A percentile compares a stretch with the other conserved stretches of the same genome.
phyloP scores from a whole-genome alignment of 495 filamentous ascomycete species.

The Aspergillus sclerotioniger region DNA sequence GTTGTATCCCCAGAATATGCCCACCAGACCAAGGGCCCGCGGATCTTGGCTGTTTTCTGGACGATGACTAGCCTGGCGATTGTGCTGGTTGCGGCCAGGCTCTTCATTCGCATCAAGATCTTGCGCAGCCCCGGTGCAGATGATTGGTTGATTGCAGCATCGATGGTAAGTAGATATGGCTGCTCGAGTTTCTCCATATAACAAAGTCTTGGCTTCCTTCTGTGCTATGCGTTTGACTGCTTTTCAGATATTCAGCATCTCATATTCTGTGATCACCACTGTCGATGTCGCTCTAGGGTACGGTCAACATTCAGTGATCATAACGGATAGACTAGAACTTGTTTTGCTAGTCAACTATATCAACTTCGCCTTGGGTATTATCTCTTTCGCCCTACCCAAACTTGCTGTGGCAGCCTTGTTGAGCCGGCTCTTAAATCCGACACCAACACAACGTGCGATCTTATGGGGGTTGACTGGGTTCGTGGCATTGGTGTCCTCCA shows the following conservation, averaged over 20 bases:
- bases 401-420: conserved; percentile 39
- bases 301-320: conserved; percentile 15
- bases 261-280: conserved; percentile 26
- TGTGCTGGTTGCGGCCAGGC: conserved; percentile 33
- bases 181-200: background rate
- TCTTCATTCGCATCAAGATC: conserved; percentile 43
- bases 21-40: conserved; percentile 28
- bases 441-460: conserved; percentile 20
- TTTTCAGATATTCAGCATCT: conserved; percentile 1
- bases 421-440: conserved; percentile 37
- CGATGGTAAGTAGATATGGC: conserved; percentile 29
- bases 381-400: conserved; percentile 44
- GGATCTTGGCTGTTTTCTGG: conserved; percentile 41
- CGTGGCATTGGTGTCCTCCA: conserved; percentile 17
- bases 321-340: conserved; percentile 9
- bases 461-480: conserved; percentile 32
- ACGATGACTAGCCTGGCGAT: conserved; percentile 24
- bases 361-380: conserved; percentile 35
- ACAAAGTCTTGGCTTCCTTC: background rate
- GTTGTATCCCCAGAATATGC: conserved; percentile 2
- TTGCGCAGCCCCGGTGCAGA: conserved; percentile 40
- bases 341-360: conserved; percentile 34
- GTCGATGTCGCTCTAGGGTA: conserved; percentile 27
- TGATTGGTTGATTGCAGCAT: conserved; percentile 42
- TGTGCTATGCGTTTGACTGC: background rate